Conservation (phyloP, 2,329 filamentous ascomycete species). For the Lasiodiplodia sp. region DNA sequence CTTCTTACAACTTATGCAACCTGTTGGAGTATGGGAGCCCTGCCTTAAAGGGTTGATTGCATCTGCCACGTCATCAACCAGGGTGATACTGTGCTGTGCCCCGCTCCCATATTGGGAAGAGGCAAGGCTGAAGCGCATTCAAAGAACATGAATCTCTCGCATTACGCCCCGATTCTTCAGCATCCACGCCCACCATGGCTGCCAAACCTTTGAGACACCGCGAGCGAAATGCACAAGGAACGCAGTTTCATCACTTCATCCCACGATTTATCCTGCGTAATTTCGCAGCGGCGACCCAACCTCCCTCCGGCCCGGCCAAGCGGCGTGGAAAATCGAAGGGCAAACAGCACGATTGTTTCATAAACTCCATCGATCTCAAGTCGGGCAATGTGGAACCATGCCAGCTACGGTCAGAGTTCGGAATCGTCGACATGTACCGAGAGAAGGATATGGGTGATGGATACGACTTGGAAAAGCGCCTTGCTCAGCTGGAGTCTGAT, state of each 20-base stretch:
- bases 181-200: too few species aligned
- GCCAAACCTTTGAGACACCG: too few species aligned
- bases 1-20: too few species aligned
- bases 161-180: too few species aligned
- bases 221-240: too few species aligned
- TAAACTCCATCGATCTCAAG: neutral
- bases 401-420: neutral
- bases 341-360: neutral
- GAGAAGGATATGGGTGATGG: neutral
- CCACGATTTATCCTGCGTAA: conserved; percentile 1
- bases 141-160: too few species aligned
- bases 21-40: too few species aligned
- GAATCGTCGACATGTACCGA: neutral
- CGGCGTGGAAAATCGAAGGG: neutral
- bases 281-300: neutral
- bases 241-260: neutral
- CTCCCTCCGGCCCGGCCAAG: neutral
- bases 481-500: neutral
- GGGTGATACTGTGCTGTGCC: too few species aligned
- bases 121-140: too few species aligned
- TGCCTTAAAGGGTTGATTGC: too few species aligned
- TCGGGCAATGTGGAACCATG: neutral
- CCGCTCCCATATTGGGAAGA: too few species aligned
- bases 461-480: neutral
- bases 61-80: too few species aligned